phyloP scores from a whole-genome alignment of 1,284 basidiomycete species.

The Cryptococcus maquisensis region DNA sequence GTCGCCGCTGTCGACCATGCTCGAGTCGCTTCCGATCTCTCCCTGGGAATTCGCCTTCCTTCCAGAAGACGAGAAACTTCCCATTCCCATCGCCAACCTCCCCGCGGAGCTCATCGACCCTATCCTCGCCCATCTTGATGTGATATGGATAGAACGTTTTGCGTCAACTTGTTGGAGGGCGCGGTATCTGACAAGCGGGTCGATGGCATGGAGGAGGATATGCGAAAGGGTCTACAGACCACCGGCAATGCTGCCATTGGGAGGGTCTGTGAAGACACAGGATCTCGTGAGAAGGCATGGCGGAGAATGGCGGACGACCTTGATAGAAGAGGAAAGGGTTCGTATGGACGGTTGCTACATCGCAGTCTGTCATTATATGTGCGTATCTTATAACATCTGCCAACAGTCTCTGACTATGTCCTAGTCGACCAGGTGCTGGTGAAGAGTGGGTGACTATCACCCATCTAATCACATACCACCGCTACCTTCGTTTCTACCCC shows the following conservation, averaged over 20 bases:
- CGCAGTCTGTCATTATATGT: conserved; percentile 71
- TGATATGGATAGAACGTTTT: conserved; percentile 69
- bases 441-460: conserved; percentile 69
- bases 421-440: conserved; percentile 67
- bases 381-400: conserved; percentile 10
- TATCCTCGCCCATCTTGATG: conserved; percentile 58
- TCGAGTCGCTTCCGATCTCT: conserved; percentile 11
- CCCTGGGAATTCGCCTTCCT: conserved; percentile 55
- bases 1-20: conserved; percentile 5
- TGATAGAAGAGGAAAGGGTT: conserved; percentile 74
- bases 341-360: conserved; percentile 85
- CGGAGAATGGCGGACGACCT: conserved; percentile 67
- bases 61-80: conserved; percentile 62
- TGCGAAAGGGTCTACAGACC: conserved; percentile 62
- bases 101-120: conserved; percentile 71
- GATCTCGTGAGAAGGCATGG: conserved; percentile 56
- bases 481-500: conserved; percentile 75
- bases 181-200: conserved; percentile 63
- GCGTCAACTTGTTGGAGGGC: conserved; percentile 67
- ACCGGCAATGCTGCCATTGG: conserved; percentile 50
- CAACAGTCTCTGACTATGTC: background rate
- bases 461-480: conserved; percentile 47
- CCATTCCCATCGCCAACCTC: conserved; percentile 57
- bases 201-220: conserved; percentile 59
- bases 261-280: background rate